Evolutionary conservation across 768 basidiomycete species (phyloP).

Genomic region (Leucocoprinus leucothites): DNA sequence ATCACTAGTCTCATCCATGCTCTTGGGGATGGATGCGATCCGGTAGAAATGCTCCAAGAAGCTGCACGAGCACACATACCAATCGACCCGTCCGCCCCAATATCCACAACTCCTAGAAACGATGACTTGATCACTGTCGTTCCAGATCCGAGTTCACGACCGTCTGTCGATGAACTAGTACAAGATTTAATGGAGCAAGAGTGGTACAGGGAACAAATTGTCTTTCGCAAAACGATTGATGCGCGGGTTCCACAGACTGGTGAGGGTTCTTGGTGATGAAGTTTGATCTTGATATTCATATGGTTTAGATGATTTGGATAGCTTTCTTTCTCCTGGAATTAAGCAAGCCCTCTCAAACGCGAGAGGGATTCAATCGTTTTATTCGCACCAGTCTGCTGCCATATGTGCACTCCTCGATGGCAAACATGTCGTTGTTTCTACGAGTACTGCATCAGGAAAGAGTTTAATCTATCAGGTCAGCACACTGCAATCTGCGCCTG

Average conservation of each 20-base stretch:
- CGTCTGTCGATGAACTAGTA: conserved; percentile 56
- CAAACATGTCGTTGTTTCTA: conserved; percentile 82
- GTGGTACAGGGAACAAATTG: conserved; percentile 75
- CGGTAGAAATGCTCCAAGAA: conserved; percentile 57
- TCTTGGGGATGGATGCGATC: conserved; percentile 50
- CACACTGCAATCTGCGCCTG: background rate
- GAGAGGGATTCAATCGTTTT: conserved; percentile 62
- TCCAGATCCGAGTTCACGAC: conserved; percentile 48
- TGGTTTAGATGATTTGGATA: conserved; percentile 42
- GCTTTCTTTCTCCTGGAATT: conserved; percentile 57
- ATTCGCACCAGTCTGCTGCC: conserved; percentile 69
- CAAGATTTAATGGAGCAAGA: conserved; percentile 51
- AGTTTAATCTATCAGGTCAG: conserved; percentile 81
- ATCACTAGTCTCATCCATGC: conserved; percentile 54
- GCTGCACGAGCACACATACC: conserved; percentile 75
- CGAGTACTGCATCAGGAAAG: conserved; percentile 88
- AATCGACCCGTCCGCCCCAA: conserved; percentile 43
- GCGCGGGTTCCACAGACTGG: conserved; percentile 54
- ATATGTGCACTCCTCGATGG: conserved; percentile 58
- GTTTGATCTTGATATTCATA: conserved; percentile 1
- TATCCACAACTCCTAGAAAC: conserved; percentile 14
- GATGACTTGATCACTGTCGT: conserved; percentile 8
- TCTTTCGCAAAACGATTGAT: conserved; percentile 48
- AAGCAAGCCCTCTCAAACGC: conserved; percentile 50
- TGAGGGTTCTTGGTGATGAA: conserved; percentile 19